Conservation (phyloP, 176 grass and related monocot species). For the Bothriochloa decipiens region DNA sequence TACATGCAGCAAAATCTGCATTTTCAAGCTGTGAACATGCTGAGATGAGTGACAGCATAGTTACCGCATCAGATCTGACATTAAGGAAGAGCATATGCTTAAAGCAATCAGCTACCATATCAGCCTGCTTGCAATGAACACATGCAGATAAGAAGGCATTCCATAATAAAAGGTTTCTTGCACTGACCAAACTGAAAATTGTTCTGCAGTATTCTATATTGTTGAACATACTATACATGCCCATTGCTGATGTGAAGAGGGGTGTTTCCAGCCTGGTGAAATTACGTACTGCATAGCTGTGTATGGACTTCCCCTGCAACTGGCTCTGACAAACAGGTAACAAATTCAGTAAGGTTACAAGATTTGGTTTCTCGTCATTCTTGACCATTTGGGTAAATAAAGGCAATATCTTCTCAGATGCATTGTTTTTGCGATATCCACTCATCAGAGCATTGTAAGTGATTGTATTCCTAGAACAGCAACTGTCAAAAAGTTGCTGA, state of each 20-base stretch:
- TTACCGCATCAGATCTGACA: conserved; percentile 53
- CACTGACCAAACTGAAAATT: conserved; percentile 54
- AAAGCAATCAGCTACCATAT: conserved; percentile 51
- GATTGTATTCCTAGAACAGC: conserved; percentile 41
- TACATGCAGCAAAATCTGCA: conserved; percentile 48
- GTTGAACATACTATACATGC: conserved; percentile 69
- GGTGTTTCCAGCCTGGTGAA: conserved; percentile 45
- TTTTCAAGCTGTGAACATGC: conserved; percentile 62
- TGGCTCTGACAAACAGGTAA: conserved; percentile 56
- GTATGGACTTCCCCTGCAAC: conserved; percentile 59
- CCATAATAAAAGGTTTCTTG: conserved; percentile 59
- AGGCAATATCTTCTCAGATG: conserved; percentile 49
- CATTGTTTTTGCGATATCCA: conserved; percentile 61
- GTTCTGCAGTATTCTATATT: conserved; percentile 53
- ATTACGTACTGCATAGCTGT: conserved; percentile 66
- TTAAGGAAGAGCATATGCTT: conserved; percentile 50
- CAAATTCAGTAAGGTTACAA: conserved; percentile 64
- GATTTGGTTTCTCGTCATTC: conserved; percentile 47
- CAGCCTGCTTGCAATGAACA: conserved; percentile 60
- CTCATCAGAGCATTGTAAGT: conserved; percentile 74
- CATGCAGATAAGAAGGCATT: conserved; percentile 65
- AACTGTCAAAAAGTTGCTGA: conserved; percentile 50
- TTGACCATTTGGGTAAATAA: conserved; percentile 61
- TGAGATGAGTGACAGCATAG: conserved; percentile 60
- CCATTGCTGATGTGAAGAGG: conserved; percentile 56